These are phyloP conservation scores for Xylaria sp. DNA, from an alignment of 2,329 filamentous ascomycete species.

Conservation along the genomic window DNA sequence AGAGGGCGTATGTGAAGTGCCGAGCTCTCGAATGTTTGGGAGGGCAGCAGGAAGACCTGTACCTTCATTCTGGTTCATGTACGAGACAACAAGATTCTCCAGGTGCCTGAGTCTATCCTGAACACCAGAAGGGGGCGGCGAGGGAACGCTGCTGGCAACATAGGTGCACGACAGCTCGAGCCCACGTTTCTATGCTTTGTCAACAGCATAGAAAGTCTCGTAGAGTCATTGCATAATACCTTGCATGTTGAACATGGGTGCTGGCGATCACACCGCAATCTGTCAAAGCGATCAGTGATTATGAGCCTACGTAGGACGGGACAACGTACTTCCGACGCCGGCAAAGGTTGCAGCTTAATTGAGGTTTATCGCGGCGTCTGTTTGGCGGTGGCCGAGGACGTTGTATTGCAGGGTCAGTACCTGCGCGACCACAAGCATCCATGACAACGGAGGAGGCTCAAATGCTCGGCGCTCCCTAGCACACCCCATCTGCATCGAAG, in stretches of 20 bases:
- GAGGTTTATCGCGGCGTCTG: constrained; percentile 34
- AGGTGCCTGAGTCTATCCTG: constrained; percentile 29
- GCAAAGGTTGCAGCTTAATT: constrained; percentile 32
- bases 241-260: constrained; percentile 31
- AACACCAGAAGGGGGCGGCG: constrained; percentile 4
- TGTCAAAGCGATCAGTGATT: constrained; percentile 12
- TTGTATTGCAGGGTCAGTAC: not conserved
- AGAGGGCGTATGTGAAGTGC: constrained; percentile 3
- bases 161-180: constrained; percentile 27
- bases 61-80: constrained; percentile 23
- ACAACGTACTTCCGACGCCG: constrained; percentile 31
- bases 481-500: too few relatives aligned
- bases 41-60: not conserved
- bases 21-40: constrained; percentile 3
- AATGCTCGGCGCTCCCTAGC: too few relatives aligned
- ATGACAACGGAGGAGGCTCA: too few relatives aligned
- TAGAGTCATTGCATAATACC: constrained; percentile 2
- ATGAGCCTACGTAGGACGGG: not conserved
- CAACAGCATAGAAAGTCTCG: not conserved
- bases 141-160: constrained; percentile 1
- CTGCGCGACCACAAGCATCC: constrained; percentile 4
- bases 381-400: constrained; percentile 31
- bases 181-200: constrained; percentile 27
- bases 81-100: constrained; percentile 29
- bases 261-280: constrained; percentile 31